A percentile compares a stretch with the other conserved stretches of the same genome.
phyloP scores from a whole-genome alignment of 2,329 filamentous ascomycete species.

The Cordyceps farinosa region DNA sequence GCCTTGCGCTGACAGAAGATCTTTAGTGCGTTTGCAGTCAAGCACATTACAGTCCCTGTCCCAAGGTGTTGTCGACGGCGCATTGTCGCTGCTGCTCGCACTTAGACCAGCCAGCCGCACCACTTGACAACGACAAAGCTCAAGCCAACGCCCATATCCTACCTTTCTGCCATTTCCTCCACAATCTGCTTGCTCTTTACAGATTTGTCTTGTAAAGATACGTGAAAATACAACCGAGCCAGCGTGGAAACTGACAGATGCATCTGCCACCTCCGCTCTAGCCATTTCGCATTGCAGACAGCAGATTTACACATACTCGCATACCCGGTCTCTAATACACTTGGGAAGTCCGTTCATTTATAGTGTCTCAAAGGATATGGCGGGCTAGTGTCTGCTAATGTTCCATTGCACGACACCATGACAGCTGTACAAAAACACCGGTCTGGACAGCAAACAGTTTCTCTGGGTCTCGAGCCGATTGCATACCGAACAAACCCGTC shows the following conservation, averaged over 20 bases:
- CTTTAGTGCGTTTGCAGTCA: neutral
- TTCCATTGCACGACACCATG: conserved; percentile 10
- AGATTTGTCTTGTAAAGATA: neutral
- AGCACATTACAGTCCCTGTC: neutral
- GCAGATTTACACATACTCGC: neutral
- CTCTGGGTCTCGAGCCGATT: neutral
- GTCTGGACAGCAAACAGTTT: conserved; percentile 8
- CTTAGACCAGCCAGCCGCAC: neutral
- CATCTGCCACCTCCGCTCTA: neutral
- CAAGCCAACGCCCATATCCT: neutral
- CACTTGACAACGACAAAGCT: neutral
- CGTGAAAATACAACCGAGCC: neutral
- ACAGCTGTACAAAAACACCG: conserved; percentile 15
- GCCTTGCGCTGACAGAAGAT: neutral
- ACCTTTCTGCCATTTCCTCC: neutral
- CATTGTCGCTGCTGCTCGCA: neutral
- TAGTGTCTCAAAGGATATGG: neutral
- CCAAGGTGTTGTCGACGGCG: neutral
- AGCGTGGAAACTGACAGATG: neutral
- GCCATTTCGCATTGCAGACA: neutral
- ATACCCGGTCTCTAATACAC: neutral
- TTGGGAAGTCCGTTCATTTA: neutral
- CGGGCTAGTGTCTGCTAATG: neutral
- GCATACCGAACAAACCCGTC: conserved; percentile 1
- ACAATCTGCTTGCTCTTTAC: neutral